phyloP scores from a whole-genome alignment of 495 filamentous ascomycete genomes.

The Acidomyces sp. region DNA sequence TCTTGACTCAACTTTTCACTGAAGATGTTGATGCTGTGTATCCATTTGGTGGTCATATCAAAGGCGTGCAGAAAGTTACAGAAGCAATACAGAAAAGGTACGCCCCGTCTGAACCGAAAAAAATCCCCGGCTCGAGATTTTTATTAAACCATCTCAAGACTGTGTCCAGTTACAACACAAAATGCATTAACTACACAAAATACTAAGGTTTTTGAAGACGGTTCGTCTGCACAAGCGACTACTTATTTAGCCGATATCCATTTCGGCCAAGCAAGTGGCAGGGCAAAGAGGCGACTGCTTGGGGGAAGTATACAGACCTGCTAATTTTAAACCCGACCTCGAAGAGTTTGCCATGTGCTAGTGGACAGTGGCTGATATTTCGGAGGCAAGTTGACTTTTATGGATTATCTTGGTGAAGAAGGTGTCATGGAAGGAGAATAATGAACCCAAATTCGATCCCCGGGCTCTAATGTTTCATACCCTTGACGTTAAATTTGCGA shows the following conservation, averaged over 20 bases:
- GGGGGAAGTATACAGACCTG: constrained; percentile 22
- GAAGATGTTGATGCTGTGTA: constrained; percentile 21
- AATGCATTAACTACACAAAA: constrained; percentile 24
- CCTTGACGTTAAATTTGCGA: no score
- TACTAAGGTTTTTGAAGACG: constrained; percentile 15
- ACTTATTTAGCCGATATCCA: constrained; percentile 26
- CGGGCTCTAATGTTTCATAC: no score
- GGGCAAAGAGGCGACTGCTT: constrained; percentile 20
- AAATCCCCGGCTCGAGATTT: no score
- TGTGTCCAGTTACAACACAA: constrained; percentile 21
- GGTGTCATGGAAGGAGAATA: constrained; percentile 21
- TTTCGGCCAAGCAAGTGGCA: constrained; percentile 24
- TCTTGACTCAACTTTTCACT: constrained; percentile 23
- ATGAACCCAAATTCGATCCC: no score
- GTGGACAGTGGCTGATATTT: constrained; percentile 22
- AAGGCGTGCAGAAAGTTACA: constrained; percentile 18
- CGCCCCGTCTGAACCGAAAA: no score
- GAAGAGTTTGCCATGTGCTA: constrained; percentile 17
- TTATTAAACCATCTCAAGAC: no score
- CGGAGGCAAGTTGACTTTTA: constrained; percentile 19
- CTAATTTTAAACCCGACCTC: constrained; percentile 10
- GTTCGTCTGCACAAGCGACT: constrained; percentile 15
- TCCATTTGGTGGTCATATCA: constrained; percentile 20
- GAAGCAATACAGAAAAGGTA: constrained; percentile 19
- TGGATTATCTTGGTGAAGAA: constrained; percentile 21